These are phyloP conservation scores for Amoebophrya sp. DNA, from an alignment of 169 alveolate species.

Conservation along the genomic window DNA sequence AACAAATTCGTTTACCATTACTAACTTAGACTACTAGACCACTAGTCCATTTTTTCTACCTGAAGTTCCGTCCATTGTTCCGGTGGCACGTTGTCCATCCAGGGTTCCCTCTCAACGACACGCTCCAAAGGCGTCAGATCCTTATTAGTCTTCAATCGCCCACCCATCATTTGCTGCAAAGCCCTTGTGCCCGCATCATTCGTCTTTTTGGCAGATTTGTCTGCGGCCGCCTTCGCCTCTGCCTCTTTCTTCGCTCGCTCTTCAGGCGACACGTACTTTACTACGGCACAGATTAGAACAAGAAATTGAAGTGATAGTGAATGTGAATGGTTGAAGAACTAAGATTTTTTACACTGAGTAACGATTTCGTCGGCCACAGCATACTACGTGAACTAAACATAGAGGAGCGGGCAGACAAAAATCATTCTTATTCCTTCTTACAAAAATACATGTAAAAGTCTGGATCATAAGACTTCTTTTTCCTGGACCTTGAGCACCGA, in stretches of 20 bases:
- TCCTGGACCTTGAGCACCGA: neutral
- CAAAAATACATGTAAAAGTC: too few relatives aligned
- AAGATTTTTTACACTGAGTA: too few relatives aligned
- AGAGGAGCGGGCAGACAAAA: too few relatives aligned
- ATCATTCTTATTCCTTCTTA: too few relatives aligned
- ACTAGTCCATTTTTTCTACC: too few relatives aligned
- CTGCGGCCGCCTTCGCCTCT: neutral
- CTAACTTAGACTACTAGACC: too few relatives aligned
- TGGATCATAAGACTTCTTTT: neutral
- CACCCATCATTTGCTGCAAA: neutral
- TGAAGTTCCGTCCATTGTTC: neutral
- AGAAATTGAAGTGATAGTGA: too few relatives aligned
- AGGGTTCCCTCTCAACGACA: neutral
- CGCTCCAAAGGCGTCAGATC: slow-evolving; percentile 25
- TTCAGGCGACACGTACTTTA: neutral
- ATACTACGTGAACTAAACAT: too few relatives aligned
- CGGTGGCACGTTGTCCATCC: slow-evolving; percentile 2
- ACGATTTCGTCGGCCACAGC: too few relatives aligned
- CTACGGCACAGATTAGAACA: too few relatives aligned
- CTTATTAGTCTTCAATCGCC: slow-evolving; percentile 11
- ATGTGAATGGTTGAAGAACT: too few relatives aligned
- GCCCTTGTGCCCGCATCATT: neutral
- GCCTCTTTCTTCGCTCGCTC: neutral
- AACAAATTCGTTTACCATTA: too few relatives aligned
- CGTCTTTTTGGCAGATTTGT: neutral